Evolutionary conservation across 306 rosid species (phyloP), one percentile per base, ranked within the genome.

Genomic region (Gynostemma pentaphyllum): DNA sequence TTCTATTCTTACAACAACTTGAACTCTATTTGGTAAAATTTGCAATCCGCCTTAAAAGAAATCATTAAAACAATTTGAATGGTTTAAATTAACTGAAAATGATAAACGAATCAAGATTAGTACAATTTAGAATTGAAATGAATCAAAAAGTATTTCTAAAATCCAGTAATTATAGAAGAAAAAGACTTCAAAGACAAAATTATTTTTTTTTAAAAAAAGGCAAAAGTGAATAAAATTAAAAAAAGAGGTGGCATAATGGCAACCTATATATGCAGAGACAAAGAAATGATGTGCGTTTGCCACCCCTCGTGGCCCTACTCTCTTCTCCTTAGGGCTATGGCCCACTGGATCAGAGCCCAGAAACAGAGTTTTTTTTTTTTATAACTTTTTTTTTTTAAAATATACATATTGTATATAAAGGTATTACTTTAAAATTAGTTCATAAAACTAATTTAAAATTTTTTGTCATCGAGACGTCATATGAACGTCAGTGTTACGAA

Each of bases 271-370:
- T 2, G 9, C 23, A 53, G 61, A 53, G 40, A 53, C 27, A 53
- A 53, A 53, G 40, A 53, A 53, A 53, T 53, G 61, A 53, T 53
- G 41, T 53, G 40, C 29, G 51, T 53, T 53, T 34, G 23, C 61
- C 49, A 29, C 61, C 55, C 55, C 39, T 39, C 40, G 13, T 53
- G 41, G 40, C 61, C 61, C 29, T 27, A 23, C 61, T 28, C 27
- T 53, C 61, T 53, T 6, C 39, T 27, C n/a, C 40, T 7, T 2
- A 27, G 22, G 61, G 27, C 29, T 5, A 19, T 28, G 61, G 61
- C 40, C 59, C 40, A 53, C 61, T 28, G 16, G 22, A 52, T 22
- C 22, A 52, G 30, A 39, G 60, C 60, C 60, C 60, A 53, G 22
- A 53, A 29, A 53, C 7, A 53, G 39, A 27, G 39, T 26, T 52